phyloP scores from a whole-genome alignment of 331 rosid genomes.

The Quercus phellos region DNA sequence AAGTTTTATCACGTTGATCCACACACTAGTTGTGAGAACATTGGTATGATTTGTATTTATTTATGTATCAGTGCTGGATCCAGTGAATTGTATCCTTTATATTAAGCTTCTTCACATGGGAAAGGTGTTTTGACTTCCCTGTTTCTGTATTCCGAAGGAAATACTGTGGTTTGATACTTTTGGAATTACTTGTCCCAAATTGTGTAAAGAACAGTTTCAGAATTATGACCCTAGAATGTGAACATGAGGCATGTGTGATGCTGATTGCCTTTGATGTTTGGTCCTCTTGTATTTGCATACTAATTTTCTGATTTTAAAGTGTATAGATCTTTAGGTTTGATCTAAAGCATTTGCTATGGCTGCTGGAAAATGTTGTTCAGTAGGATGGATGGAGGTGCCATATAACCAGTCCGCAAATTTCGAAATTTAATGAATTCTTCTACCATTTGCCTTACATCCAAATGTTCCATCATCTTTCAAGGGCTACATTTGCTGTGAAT shows the following conservation, averaged over 20 bases:
- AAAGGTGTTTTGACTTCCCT: constrained; percentile 35
- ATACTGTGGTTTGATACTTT: constrained; percentile 33
- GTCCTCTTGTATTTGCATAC: not conserved
- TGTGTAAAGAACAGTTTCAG: constrained; percentile 48
- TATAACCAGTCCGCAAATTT: not conserved
- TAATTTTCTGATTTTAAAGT: not conserved
- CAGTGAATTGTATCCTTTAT: constrained; percentile 36
- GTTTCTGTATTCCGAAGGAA: constrained; percentile 38
- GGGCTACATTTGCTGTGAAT: not conserved
- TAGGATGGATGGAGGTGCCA: not conserved
- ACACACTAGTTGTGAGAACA: constrained; percentile 27
- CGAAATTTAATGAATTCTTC: not conserved
- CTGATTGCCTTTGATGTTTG: constrained; percentile 10
- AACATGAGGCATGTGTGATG: constrained; percentile 17
- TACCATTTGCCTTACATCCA: too few relatives aligned
- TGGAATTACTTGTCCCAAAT: constrained; percentile 33
- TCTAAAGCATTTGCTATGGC: not conserved
- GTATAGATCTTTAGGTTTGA: not conserved
- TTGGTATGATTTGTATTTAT: constrained; percentile 31
- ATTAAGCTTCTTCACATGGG: constrained; percentile 33
- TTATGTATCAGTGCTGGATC: constrained; percentile 32
- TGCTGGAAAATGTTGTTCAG: not conserved
- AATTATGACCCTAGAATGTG: constrained; percentile 17
- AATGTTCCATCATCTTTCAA: not conserved
- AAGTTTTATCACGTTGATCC: constrained; percentile 29